Evolutionary conservation across 768 basidiomycete genomes (phyloP), one percentile per base, ranked within the genome.

Genomic region (Sarcomyxa edulis): DNA sequence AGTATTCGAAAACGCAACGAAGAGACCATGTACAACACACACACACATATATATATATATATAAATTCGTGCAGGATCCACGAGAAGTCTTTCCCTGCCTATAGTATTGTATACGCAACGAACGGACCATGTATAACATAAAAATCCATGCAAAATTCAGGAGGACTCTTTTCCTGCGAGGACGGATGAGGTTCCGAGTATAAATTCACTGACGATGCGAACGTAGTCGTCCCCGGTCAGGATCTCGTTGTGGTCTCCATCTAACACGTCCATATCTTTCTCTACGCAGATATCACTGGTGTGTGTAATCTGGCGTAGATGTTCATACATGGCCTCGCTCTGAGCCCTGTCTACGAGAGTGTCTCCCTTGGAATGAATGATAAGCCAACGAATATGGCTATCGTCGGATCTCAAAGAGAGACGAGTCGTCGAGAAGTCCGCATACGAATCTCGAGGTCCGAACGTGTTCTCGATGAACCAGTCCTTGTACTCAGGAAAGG

Each of bases 291-390:
- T 23, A 6, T 25, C 14, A 21, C 19, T 10, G 50, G 43, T 23
- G 48, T 41, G 6, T 46, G 51, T 3, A 46, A 74, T 49, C 16
- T 50, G 43, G 28, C 44, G 48, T n/a, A 92, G 65, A 48, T 71
- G 78, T 0, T 58, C 54, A 44, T 72, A 69, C 65, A 90, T 84
- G 10, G 48, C 57, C 34, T 75, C 56, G 49, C 80, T 79, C 60
- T 92, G 88, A 14, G 57, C 46, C 11, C 59, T 37, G 50, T 91
- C 76, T 15, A 92, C 69, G 25, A 86, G 69, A 2, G 69, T 73
- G 51, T 92, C 89, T 14, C 76, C 81, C 36, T 56, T 65, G 4
- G 88, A 90, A 57, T 92, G 87, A 35, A 90, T 62, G 40, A 92
- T 51, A 21, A 85, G 61, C 90, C 88, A 92, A 9, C 49, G 61